These are phyloP conservation scores for Fusarium sp. DNA, from an alignment of 2,329 filamentous ascomycete species.

Conservation along the genomic window DNA sequence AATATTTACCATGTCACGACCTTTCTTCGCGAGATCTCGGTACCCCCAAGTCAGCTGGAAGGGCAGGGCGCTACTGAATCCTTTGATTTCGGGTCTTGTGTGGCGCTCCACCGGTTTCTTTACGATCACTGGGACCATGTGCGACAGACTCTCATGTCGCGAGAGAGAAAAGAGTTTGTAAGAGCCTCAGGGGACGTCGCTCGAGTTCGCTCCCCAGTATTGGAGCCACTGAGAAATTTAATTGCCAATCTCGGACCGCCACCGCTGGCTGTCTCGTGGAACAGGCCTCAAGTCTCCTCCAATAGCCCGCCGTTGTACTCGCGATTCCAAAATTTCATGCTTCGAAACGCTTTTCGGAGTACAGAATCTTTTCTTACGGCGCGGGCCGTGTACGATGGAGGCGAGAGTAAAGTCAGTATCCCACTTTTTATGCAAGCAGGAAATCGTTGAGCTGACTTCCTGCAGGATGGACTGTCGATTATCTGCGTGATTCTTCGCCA, in stretches of 20 bases:
- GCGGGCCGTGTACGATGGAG: conserved; percentile 79
- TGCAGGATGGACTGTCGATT: conserved; percentile 75
- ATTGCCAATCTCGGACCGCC: conserved; percentile 78
- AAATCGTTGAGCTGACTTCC: conserved; percentile 26
- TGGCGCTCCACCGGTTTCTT: conserved; percentile 77
- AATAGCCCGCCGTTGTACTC: conserved; percentile 77
- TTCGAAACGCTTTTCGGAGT: conserved; percentile 77
- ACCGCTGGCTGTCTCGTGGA: conserved; percentile 79
- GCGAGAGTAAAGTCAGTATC: conserved; percentile 74
- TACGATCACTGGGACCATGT: conserved; percentile 83
- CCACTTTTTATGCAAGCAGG: not conserved
- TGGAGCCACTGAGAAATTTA: conserved; percentile 73
- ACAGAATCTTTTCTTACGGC: conserved; percentile 76
- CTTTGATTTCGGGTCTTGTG: conserved; percentile 80
- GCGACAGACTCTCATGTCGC: conserved; percentile 73
- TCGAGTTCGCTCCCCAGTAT: conserved; percentile 68
- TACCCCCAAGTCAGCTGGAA: conserved; percentile 65
- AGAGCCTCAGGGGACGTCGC: conserved; percentile 69
- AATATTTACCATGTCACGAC: conserved; percentile 79
- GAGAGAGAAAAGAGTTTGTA: conserved; percentile 71
- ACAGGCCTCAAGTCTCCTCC: conserved; percentile 74
- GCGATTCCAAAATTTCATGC: conserved; percentile 81
- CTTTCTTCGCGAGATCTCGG: conserved; percentile 78
- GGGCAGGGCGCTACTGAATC: conserved; percentile 62
- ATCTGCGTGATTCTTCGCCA: conserved; percentile 79